These are phyloP conservation scores for Plasmodium ovale DNA, from an alignment of 169 alveolate genomes.

Conservation along the genomic window DNA sequence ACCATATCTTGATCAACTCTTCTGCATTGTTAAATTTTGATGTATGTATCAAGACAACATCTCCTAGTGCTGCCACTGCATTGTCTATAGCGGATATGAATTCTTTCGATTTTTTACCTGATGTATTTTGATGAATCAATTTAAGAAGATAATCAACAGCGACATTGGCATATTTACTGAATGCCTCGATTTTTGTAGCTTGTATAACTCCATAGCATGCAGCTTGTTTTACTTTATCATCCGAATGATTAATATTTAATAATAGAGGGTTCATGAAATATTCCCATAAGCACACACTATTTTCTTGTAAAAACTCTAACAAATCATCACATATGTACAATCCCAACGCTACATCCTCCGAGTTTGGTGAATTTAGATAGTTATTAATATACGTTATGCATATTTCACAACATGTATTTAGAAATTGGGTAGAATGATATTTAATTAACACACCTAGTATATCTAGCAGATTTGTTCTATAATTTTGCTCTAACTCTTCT, in stretches of 20 bases:
- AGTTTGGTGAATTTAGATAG: conserved; percentile 72
- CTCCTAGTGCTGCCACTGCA: conserved; percentile 91
- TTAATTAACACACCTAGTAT: conserved; percentile 85
- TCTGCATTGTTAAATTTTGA: conserved; percentile 78
- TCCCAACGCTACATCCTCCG: conserved; percentile 87
- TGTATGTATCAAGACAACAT: conserved; percentile 84
- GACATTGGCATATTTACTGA: conserved; percentile 80
- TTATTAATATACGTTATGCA: conserved; percentile 80
- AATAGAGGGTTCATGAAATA: conserved; percentile 80
- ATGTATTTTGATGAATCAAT: conserved; percentile 59
- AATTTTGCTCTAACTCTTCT: conserved; percentile 86
- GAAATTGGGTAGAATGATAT: conserved; percentile 86
- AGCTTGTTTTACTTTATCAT: conserved; percentile 86
- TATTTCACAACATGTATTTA: conserved; percentile 82
- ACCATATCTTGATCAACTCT: conserved; percentile 82
- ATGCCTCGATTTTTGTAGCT: conserved; percentile 83
- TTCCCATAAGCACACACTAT: conserved; percentile 83
- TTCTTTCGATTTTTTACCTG: conserved; percentile 67
- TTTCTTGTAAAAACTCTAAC: conserved; percentile 83
- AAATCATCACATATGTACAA: conserved; percentile 89
- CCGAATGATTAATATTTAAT: conserved; percentile 79
- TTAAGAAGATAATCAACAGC: conserved; percentile 77
- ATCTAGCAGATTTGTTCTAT: conserved; percentile 86
- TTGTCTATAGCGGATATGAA: conserved; percentile 89
- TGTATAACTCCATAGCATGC: conserved; percentile 88